Base-by-base conservation (phyloP, 2,329 filamentous ascomycete species). In the Fusarium virguliforme region DNA sequence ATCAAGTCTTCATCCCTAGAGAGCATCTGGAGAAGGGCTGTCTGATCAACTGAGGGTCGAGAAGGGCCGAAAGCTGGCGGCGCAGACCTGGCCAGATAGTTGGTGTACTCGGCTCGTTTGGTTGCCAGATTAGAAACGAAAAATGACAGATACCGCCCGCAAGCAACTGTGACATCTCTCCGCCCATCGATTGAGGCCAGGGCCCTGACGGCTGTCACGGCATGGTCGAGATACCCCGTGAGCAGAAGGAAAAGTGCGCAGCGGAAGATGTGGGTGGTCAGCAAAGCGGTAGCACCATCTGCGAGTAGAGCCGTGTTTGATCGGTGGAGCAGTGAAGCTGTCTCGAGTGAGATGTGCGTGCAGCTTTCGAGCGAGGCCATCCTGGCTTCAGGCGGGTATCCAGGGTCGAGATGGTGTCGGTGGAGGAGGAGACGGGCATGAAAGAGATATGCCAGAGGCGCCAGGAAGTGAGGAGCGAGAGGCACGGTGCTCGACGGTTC, bases 261-360 rank as follows among this genome's bases (percentile, higher is more conserved):
- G 24, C 95, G 92, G 89, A 97, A 98, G 48, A 97, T 86, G 78
- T 98, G 96, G 13, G 89, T 90, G 62, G 94, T 92, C 8, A 97
- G 85, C 73, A 95, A 88, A 4, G 92, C 89, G 2, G 92, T 94
- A 4, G 94, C 90, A 10, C 90, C 89, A 35, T 90, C 88, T 5
- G 89, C 87, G 26, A 76, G 57, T 1, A 94, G 84, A 9, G 88
- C 85, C 4, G 87, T 82, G 28, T 87, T 88, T 78, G 84, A 85
- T 55, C 95, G 90, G 9, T 89, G 88, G 12, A 98, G 85, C 18
- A 97, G 87, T 28, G 88, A 88, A 0, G 93, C 91, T 0, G 95
- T 98, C 71, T 97, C 94, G 62, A 92, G 86, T 1, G 93, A 90
- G 8, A 92, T 90, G 7, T 86, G 85, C 3, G 91, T 88, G 78